Conservation (phyloP, 495 filamentous ascomycete species). For the Neurospora sp. region DNA sequence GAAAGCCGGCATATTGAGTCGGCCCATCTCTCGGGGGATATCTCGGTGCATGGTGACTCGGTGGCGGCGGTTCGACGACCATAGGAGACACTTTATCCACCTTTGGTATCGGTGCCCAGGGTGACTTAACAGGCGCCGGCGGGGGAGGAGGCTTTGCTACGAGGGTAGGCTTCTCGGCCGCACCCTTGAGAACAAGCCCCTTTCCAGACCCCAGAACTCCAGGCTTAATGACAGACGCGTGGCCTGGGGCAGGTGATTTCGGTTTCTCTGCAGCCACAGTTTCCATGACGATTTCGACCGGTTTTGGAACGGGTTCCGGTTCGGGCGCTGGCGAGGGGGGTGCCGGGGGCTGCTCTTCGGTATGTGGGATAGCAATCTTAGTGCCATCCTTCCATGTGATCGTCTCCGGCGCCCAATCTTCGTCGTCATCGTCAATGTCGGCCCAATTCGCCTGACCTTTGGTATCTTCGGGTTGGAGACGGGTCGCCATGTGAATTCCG, state of each 20-base stretch:
- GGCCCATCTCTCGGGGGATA: constrained; percentile 21
- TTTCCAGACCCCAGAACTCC: constrained; percentile 35
- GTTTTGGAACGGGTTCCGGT: background rate
- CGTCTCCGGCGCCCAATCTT: constrained; percentile 93
- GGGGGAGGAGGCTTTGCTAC: constrained; percentile 69
- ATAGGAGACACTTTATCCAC: constrained; percentile 72
- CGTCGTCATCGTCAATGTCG: constrained; percentile 97
- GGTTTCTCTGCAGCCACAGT: constrained; percentile 23
- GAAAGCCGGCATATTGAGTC: constrained; percentile 22
- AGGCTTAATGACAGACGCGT: constrained; percentile 31
- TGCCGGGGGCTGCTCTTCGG: constrained; percentile 39
- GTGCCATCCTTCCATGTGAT: constrained; percentile 98
- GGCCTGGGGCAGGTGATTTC: constrained; percentile 27
- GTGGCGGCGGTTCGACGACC: constrained; percentile 30
- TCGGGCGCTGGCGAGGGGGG: constrained; percentile 22
- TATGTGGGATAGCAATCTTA: constrained; percentile 69
- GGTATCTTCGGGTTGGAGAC: constrained; percentile 72
- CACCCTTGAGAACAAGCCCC: constrained; percentile 53
- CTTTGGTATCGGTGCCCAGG: constrained; percentile 80
- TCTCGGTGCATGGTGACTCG: constrained; percentile 14
- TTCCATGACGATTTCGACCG: constrained; percentile 7
- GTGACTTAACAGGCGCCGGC: constrained; percentile 70
- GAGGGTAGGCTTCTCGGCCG: constrained; percentile 63
- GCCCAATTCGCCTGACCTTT: constrained; percentile 83
- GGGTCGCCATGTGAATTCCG: constrained; percentile 90